Evolutionary conservation across 768 basidiomycete genomes (phyloP), one percentile per base, ranked within the genome.

Genomic region (Phanerodontia chrysosporium): DNA sequence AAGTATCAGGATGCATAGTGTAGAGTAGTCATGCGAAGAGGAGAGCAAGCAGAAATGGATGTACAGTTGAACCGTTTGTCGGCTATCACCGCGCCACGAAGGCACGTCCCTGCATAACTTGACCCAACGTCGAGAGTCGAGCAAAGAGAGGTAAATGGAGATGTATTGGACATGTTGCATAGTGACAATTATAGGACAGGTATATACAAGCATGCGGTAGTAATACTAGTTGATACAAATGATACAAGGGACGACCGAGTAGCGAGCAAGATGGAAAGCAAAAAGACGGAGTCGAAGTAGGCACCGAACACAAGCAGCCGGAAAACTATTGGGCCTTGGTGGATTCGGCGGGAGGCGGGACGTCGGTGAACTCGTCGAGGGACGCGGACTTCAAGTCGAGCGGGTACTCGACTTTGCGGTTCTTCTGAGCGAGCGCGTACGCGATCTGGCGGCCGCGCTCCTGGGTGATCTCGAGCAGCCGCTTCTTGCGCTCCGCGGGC

Each of bases 371-470:
- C 24, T 49, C 14, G 8, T 25, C 25, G 24, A 49, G 9, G 48
- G 24, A 16, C 25, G n/a, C 25, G n/a, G n/a, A n/a, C 48, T 49
- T 9, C 22, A 10, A 6, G 14, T 29, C 2, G 12, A 5, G 6
- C 25, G 48, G 48, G 35, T 55, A 55, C 10, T 21, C 5, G 53
- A 55, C 53, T 5, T 25, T 42, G 44, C 53, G 53, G 27, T 14
- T 44, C 36, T 30, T 39, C 53, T 55, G 53, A 9, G 44, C 9
- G 44, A 27, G 16, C 27, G 27, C 36, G 24, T 16, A 44, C 24
- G 55, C 55, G 28, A 57, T 9, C 46, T 57, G 24, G 14, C 46
- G 46, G 22, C 45, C 30, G n/a, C n/a, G n/a, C n/a, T n/a, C n/a
- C n/a, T n/a, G n/a, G n/a, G n/a, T n/a, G n/a, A n/a, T n/a, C n/a